A percentile compares a stretch with the other conserved stretches of the same genome.
Evolutionary conservation across 805 yeast species (phyloP).

Genomic region (Komagataella ulmi): DNA sequence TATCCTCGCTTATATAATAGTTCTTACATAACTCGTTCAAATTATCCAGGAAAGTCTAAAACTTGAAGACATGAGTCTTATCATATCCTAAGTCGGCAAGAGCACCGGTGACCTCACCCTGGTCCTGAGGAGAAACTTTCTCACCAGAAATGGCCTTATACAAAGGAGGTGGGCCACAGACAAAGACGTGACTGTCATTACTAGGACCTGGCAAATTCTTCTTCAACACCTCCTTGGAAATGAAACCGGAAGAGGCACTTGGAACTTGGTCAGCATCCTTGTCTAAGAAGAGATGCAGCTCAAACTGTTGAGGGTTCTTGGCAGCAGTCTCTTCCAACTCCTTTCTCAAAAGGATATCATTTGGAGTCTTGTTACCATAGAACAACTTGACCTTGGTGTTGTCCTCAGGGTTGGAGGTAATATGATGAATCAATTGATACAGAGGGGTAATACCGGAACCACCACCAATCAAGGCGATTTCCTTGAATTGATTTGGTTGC

Average conservation of each 20-base stretch:
- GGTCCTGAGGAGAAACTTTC: constrained; percentile 79
- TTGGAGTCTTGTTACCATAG: constrained; percentile 67
- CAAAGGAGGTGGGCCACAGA: constrained; percentile 94
- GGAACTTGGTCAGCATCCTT: constrained; percentile 24
- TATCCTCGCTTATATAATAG: neutral
- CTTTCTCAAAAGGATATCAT: constrained; percentile 70
- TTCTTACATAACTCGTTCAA: neutral
- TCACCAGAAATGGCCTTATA: constrained; percentile 80
- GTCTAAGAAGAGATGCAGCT: constrained; percentile 72
- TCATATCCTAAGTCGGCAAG: constrained; percentile 80
- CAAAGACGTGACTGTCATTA: constrained; percentile 57
- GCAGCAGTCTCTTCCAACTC: constrained; percentile 61
- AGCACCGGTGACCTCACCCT: constrained; percentile 87
- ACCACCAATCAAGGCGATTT: constrained; percentile 80
- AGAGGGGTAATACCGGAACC: constrained; percentile 97
- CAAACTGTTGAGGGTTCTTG: constrained; percentile 66
- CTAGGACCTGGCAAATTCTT: constrained; percentile 50
- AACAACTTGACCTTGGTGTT: constrained; percentile 76
- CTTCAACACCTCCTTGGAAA: constrained; percentile 60
- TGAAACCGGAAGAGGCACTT: constrained; percentile 59
- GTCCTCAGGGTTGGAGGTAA: constrained; percentile 71
- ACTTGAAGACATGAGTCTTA: constrained; percentile 83
- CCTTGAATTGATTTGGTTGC: constrained; percentile 72
- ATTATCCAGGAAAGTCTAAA: constrained; percentile 22
- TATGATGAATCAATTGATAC: constrained; percentile 71